Conservation (phyloP, 2,329 filamentous ascomycete species). For the Trichophyton schoenleinii region DNA sequence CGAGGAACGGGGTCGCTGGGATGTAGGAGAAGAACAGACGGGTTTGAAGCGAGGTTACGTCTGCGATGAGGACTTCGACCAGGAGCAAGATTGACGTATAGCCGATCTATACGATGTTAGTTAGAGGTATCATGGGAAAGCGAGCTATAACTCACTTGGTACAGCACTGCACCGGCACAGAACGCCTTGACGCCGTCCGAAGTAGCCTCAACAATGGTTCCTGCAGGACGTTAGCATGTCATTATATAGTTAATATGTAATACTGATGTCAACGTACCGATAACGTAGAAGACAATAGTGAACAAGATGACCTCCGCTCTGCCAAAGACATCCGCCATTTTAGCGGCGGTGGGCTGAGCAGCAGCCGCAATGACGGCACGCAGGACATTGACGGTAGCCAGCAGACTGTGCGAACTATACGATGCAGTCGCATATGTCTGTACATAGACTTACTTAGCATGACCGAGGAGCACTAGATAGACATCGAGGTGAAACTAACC, state of each 20-base stretch:
- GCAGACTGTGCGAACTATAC: slow-evolving; percentile 42
- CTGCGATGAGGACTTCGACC: slow-evolving; percentile 52
- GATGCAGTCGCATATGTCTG: slow-evolving; percentile 43
- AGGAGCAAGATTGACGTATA: slow-evolving; percentile 51
- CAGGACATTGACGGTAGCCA: slow-evolving; percentile 48
- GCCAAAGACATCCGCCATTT: slow-evolving; percentile 52
- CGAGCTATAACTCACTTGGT: slow-evolving; percentile 30
- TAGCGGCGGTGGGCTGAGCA: slow-evolving; percentile 46
- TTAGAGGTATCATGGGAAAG: neutral
- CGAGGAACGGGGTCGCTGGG: slow-evolving; percentile 46
- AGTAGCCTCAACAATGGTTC: slow-evolving; percentile 45
- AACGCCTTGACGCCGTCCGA: slow-evolving; percentile 41
- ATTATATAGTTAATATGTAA: neutral
- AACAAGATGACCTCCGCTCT: slow-evolving; percentile 46
- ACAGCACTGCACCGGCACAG: slow-evolving; percentile 46
- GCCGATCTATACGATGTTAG: slow-evolving; percentile 35
- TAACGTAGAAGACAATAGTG: slow-evolving; percentile 45
- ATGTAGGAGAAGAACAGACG: slow-evolving; percentile 55
- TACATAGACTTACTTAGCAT: neutral
- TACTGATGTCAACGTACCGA: slow-evolving; percentile 22
- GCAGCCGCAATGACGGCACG: slow-evolving; percentile 49
- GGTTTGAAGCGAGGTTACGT: slow-evolving; percentile 50
- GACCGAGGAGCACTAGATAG: too few species aligned
- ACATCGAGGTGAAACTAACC: slow-evolving; percentile 14
- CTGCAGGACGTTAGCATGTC: slow-evolving; percentile 15